These are phyloP conservation scores for Wickerhamomyces sp. DNA, from an alignment of 1,139 yeast genomes.

Conservation along the genomic window DNA sequence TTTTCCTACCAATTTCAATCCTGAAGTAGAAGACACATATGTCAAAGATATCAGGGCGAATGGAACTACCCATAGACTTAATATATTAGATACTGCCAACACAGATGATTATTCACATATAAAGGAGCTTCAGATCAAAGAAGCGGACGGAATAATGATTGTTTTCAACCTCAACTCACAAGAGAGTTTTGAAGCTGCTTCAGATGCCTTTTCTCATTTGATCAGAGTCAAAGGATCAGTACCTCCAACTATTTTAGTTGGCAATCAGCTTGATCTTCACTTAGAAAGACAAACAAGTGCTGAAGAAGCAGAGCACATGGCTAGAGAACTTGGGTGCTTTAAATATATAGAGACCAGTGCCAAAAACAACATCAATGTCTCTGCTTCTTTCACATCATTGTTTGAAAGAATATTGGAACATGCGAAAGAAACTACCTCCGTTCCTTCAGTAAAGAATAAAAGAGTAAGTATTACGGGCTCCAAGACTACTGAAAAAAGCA, in stretches of 20 bases:
- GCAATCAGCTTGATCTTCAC: constrained; percentile 64
- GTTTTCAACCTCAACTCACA: constrained; percentile 34
- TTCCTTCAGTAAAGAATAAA: no score
- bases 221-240: constrained; percentile 34
- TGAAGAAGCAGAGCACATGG: constrained; percentile 56
- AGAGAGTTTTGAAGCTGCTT: constrained; percentile 10
- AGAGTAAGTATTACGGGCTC: no score
- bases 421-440: not conserved
- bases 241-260: constrained; percentile 70
- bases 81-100: constrained; percentile 81
- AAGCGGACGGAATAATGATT: constrained; percentile 75
- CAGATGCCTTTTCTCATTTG: constrained; percentile 16
- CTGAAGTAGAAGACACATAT: constrained; percentile 81
- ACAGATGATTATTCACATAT: constrained; percentile 79
- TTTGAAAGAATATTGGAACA: not conserved
- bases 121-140: constrained; percentile 73
- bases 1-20: constrained; percentile 76
- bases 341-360: constrained; percentile 57
- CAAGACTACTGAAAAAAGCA: no score
- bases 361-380: constrained; percentile 57
- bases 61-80: constrained; percentile 65
- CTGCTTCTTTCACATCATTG: constrained; percentile 40
- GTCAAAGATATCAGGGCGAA: constrained; percentile 56
- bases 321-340: constrained; percentile 50
- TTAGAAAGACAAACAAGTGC: constrained; percentile 47